These are phyloP conservation scores for Aspergillus sp. DNA, from an alignment of 2,329 filamentous ascomycete species.

Conservation along the genomic window DNA sequence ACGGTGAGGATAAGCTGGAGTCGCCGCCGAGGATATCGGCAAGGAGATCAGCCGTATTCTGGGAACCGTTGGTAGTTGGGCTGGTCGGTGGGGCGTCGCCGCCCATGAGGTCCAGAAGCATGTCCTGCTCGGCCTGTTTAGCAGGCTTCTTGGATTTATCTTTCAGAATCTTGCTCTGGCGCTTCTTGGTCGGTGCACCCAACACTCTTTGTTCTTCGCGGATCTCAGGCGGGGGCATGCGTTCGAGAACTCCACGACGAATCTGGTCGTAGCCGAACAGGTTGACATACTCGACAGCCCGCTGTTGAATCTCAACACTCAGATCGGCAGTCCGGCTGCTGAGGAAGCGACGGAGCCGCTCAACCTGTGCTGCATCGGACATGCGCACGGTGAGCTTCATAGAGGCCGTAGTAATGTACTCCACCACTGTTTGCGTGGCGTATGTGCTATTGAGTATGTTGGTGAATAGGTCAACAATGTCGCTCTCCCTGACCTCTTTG, in stretches of 20 bases:
- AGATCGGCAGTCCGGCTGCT: slow-evolving; percentile 79
- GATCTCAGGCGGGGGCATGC: slow-evolving; percentile 97
- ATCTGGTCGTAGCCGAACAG: slow-evolving; percentile 90
- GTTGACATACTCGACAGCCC: slow-evolving; percentile 92
- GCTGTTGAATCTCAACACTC: slow-evolving; percentile 93
- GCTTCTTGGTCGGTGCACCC: slow-evolving; percentile 73
- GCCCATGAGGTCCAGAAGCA: slow-evolving; percentile 90
- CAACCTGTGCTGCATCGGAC: slow-evolving; percentile 79
- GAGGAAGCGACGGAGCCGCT: slow-evolving; percentile 78
- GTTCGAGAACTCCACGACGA: slow-evolving; percentile 85
- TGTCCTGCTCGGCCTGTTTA: slow-evolving; percentile 87
- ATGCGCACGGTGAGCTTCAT: slow-evolving; percentile 94
- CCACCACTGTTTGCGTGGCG: slow-evolving; percentile 83
- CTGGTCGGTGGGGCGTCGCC: slow-evolving; percentile 67
- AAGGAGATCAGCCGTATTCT: slow-evolving; percentile 81
- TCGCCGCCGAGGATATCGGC: slow-evolving; percentile 86
- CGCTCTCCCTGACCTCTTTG: slow-evolving; percentile 77
- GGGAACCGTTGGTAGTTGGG: slow-evolving; percentile 57
- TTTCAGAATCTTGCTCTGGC: slow-evolving; percentile 63
- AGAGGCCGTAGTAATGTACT: slow-evolving; percentile 92
- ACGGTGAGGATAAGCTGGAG: slow-evolving; percentile 56
- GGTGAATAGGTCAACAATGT: slow-evolving; percentile 89
- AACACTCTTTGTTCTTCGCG: slow-evolving; percentile 91
- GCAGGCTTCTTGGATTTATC: slow-evolving; percentile 73
- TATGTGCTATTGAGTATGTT: slow-evolving; percentile 94